Base-by-base conservation (phyloP, 768 basidiomycete genomes). In the Asterophora lycoperdoides region DNA sequence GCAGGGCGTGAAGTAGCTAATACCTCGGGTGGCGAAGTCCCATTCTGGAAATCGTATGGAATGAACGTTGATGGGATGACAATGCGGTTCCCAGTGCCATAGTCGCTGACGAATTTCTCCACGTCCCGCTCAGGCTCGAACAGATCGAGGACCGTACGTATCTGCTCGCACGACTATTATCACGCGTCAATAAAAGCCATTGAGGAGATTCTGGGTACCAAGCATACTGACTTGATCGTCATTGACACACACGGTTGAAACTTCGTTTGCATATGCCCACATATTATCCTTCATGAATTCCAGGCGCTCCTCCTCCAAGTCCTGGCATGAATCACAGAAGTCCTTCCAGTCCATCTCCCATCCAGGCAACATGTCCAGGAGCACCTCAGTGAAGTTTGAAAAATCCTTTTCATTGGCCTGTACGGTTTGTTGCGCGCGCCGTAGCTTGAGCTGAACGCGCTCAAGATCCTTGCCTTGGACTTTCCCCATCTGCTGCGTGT, bases 321-420 rank as follows among this genome's bases (percentile, higher is more conserved):
- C 96, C 68, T 99, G 96, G 55, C 89, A 91, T n/a, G 80, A 78
- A 67, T 99, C 96, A 62, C 93, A 97, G 68, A 94, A 98, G 10
- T 74, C 74, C 67, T 90, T 94, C 94, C 94, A 99, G 44, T 93
- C 87, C 52, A 74, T 72, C 63, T 97, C 94, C 95, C 94, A 98
- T 55, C 81, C 81, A 18, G 72, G 76, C 44, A 80, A 70, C 38
- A 89, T 83, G 42, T 92, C 87, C 55, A 81, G 74, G 30, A 96
- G 68, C 0, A 82, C 84, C 48, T 78, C 77, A 3, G 86, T 81
- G 61, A 93, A 94, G 57, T 84, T 85, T 17, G 77, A 76, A 61
- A 89, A 94, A 59, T 99, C 95, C 53, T 84, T 80, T 67, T 97
- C 93, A 62, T 97, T 97, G 10, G 81, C 81, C 52, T 86, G 83